phyloP scores from a whole-genome alignment of 2,329 filamentous ascomycete genomes.

The Phyllosticta citriasiana region DNA sequence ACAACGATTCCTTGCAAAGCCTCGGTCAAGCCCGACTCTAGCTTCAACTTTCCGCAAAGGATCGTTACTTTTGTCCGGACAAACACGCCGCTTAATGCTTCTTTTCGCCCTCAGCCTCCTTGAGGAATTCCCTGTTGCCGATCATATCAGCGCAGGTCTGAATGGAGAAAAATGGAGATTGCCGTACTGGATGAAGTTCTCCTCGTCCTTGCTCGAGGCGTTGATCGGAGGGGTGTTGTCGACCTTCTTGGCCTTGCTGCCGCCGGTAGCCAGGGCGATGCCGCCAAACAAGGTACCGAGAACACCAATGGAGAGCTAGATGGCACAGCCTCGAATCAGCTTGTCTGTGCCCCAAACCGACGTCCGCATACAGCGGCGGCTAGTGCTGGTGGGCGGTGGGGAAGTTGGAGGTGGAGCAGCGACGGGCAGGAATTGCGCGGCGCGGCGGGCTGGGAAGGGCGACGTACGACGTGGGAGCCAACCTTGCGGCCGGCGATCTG shows the following conservation, averaged over 20 bases:
- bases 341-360: neutral
- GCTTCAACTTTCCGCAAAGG: neutral
- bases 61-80: neutral
- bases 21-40: neutral
- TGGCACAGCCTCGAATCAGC: slow-evolving; percentile 5
- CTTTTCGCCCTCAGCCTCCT: slow-evolving; percentile 28
- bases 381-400: slow-evolving; percentile 2
- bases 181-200: slow-evolving; percentile 57
- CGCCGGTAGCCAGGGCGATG: slow-evolving; percentile 24
- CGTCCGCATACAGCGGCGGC: neutral
- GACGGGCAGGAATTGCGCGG: neutral
- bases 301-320: slow-evolving; percentile 51
- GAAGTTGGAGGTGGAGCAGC: neutral
- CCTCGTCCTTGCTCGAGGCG: slow-evolving; percentile 56
- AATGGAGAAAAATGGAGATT: neutral
- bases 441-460: neutral
- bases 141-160: neutral
- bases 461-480: slow-evolving; percentile 44
- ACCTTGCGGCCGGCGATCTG: slow-evolving; percentile 42
- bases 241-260: slow-evolving; percentile 35
- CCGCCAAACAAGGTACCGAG: slow-evolving; percentile 24
- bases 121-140: slow-evolving; percentile 25
- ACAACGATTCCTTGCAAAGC: neutral
- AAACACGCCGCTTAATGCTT: slow-evolving; percentile 11
- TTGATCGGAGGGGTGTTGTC: slow-evolving; percentile 46